Evolutionary conservation across 495 filamentous ascomycete genomes (phyloP).

Genomic region (Trichoderma virens): DNA sequence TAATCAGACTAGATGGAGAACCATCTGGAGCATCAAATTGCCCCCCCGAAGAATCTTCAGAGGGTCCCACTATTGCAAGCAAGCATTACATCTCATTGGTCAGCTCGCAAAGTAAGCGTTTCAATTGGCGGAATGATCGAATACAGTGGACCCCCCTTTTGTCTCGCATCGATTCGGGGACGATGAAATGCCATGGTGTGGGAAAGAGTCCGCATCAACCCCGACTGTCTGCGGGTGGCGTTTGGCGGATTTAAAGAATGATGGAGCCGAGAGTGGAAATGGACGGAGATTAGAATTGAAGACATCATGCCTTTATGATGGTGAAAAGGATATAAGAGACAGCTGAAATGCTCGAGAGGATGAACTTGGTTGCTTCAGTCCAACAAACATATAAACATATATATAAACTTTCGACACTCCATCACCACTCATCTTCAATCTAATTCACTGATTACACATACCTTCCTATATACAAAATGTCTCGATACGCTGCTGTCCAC

Average conservation of each 20-base stretch:
- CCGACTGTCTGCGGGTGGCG: background rate
- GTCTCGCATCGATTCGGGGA: background rate
- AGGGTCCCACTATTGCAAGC: background rate
- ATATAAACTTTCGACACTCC: background rate
- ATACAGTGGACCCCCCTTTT: background rate
- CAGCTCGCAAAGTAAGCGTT: background rate
- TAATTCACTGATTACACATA: background rate
- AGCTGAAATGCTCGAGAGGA: too few species aligned
- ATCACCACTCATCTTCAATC: background rate
- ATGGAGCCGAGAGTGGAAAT: background rate
- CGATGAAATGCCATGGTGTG: background rate
- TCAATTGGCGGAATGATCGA: background rate
- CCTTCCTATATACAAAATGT: background rate
- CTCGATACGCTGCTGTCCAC: slow-evolving; percentile 1
- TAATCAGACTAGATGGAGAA: too few species aligned
- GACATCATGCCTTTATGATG: background rate
- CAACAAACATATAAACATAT: background rate
- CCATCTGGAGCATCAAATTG: too few species aligned
- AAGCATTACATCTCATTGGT: background rate
- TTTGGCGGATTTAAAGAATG: background rate
- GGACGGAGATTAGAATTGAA: background rate
- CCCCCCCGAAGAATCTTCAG: too few species aligned
- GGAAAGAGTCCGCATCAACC: background rate
- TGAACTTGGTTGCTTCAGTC: background rate
- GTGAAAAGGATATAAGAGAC: background rate